A percentile compares a stretch with the other conserved stretches of the same genome.
phyloP scores from a whole-genome alignment of 805 yeast genomes.

The Komagataella ulmi region DNA sequence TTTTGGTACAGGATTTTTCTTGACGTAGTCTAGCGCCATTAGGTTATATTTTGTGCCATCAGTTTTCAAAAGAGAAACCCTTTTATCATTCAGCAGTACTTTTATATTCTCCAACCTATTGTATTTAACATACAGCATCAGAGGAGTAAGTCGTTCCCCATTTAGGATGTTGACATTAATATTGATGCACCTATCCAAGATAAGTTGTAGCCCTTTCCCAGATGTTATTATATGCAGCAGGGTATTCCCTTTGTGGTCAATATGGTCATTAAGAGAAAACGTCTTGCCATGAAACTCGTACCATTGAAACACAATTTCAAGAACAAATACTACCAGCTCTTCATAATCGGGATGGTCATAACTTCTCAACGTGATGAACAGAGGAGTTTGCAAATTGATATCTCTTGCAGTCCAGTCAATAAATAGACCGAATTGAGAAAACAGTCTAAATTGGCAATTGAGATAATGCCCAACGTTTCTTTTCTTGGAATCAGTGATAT shows the following conservation, averaged over 20 bases:
- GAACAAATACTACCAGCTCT: constrained; percentile 29
- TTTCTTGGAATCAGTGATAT: constrained; percentile 32
- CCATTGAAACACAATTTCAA: constrained; percentile 30
- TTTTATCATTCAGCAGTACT: constrained; percentile 30
- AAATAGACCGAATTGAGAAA: constrained; percentile 38
- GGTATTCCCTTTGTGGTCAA: constrained; percentile 64
- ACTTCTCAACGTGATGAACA: constrained; percentile 61
- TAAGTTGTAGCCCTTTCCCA: constrained; percentile 26
- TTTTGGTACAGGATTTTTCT: constrained; percentile 9
- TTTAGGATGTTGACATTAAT: constrained; percentile 51
- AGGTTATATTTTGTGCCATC: constrained; percentile 16
- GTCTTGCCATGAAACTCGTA: constrained; percentile 15
- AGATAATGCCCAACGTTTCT: constrained; percentile 68
- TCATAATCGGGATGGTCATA: constrained; percentile 65
- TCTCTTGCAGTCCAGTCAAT: constrained; percentile 66
- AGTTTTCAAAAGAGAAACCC: constrained; percentile 28
- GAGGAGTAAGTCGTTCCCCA: constrained; percentile 46
- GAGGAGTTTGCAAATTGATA: constrained; percentile 58
- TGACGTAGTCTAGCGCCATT: constrained; percentile 32
- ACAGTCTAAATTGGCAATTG: constrained; percentile 38
- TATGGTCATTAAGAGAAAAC: constrained; percentile 45
- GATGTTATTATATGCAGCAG: constrained; percentile 55
- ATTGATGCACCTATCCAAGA: constrained; percentile 23
- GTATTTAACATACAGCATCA: constrained; percentile 59
- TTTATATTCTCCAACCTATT: constrained; percentile 48